phyloP scores from a whole-genome alignment of 768 basidiomycete species.

The Leccinum sublutescens region DNA sequence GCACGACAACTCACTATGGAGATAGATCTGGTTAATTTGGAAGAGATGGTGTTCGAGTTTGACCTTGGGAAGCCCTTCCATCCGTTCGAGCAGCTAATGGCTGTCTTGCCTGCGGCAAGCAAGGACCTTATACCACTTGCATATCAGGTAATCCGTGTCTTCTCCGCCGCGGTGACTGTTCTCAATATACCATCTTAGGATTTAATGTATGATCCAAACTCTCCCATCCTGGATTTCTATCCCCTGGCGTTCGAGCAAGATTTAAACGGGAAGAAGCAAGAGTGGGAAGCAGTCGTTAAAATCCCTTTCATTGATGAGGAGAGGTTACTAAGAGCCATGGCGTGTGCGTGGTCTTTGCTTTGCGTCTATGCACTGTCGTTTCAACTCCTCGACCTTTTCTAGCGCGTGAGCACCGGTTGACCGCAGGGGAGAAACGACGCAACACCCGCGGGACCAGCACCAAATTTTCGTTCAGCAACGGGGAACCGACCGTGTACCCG shows the following conservation, averaged over 20 bases:
- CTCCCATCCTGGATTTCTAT: slow-evolving; percentile 93
- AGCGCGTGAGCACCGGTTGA: slow-evolving; percentile 81
- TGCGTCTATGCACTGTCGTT: background rate
- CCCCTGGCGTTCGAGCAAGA: slow-evolving; percentile 89
- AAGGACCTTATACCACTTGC: slow-evolving; percentile 85
- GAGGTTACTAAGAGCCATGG: slow-evolving; percentile 81
- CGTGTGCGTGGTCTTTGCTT: slow-evolving; percentile 39
- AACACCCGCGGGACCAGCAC: slow-evolving; percentile 82
- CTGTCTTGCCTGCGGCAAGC: slow-evolving; percentile 90
- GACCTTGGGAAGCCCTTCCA: slow-evolving; percentile 85
- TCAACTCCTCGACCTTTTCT: background rate
- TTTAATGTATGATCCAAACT: slow-evolving; percentile 81
- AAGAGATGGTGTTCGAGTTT: slow-evolving; percentile 82
- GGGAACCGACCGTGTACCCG: slow-evolving; percentile 68
- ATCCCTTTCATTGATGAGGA: slow-evolving; percentile 94
- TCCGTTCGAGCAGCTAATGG: slow-evolving; percentile 97
- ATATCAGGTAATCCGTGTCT: slow-evolving; percentile 57
- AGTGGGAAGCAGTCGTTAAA: slow-evolving; percentile 99
- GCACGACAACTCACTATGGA: slow-evolving; percentile 6
- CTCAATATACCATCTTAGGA: slow-evolving; percentile 49
- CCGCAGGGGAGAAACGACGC: slow-evolving; percentile 67
- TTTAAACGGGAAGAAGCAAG: slow-evolving; percentile 96
- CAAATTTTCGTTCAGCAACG: slow-evolving; percentile 68
- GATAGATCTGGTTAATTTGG: slow-evolving; percentile 59
- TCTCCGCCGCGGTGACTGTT: background rate